These are phyloP conservation scores for Apium graveolens DNA, from an alignment of 129 eudicot genomes.

Conservation along the genomic window DNA sequence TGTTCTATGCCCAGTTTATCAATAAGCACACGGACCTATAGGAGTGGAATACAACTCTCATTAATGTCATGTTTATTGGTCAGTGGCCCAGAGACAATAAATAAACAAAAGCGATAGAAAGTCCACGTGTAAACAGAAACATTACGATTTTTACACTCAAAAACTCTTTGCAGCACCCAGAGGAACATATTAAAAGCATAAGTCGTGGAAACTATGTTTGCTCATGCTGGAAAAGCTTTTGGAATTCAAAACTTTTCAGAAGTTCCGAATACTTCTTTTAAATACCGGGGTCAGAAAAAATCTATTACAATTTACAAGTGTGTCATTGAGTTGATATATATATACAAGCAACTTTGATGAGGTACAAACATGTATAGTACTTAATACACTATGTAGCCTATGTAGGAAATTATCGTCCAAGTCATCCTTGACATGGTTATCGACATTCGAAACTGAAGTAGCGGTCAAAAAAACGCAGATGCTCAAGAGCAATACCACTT, in stretches of 20 bases:
- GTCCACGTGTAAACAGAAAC: neutral
- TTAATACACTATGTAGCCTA: neutral
- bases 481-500: neutral
- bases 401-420: neutral
- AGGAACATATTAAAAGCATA: neutral
- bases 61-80: neutral
- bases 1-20: slow-evolving; percentile 46
- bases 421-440: neutral
- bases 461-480: neutral
- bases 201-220: neutral
- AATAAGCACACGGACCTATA: slow-evolving; percentile 55
- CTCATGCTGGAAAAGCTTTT: neutral
- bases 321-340: neutral
- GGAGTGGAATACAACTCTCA: neutral
- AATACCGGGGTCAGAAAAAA: neutral
- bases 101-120: neutral
- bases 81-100: neutral
- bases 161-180: neutral
- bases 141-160: slow-evolving; percentile 6
- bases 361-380: neutral
- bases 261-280: neutral
- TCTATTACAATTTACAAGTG: neutral
- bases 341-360: neutral
- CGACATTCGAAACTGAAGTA: neutral
- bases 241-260: neutral